phyloP scores from a whole-genome alignment of 495 filamentous ascomycete species.

The Trichodelitschia bisporula region DNA sequence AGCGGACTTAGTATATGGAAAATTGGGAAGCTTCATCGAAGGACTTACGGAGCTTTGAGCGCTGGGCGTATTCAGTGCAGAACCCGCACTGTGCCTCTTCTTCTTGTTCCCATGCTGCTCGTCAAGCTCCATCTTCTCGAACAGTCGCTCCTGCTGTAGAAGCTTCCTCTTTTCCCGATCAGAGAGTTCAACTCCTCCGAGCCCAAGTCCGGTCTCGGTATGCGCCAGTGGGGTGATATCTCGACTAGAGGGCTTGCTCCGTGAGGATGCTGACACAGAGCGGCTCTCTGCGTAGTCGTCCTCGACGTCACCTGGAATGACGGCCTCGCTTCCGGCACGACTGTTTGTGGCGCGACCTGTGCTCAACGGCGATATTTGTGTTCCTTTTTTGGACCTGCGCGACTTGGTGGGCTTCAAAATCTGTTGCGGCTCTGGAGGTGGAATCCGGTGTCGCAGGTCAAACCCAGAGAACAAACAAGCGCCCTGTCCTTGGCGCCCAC shows the following conservation, averaged over 20 bases:
- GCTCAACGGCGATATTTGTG: constrained; percentile 39
- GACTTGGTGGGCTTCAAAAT: constrained; percentile 14
- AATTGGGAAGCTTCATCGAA: too few species aligned
- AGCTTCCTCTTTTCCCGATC: constrained; percentile 76
- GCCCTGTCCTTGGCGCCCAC: constrained; percentile 25
- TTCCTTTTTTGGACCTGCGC: constrained; percentile 35
- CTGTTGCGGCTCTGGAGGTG: too few species aligned
- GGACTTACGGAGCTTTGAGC: constrained; percentile 11
- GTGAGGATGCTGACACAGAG: constrained; percentile 49
- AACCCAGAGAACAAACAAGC: constrained; percentile 50
- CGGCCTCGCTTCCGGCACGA: constrained; percentile 50
- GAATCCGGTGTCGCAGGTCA: constrained; percentile 35
- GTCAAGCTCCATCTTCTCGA: constrained; percentile 38
- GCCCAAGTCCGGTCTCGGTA: constrained; percentile 20
- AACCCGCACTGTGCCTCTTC: constrained; percentile 35
- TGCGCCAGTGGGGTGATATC: constrained; percentile 48
- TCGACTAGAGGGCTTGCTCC: constrained; percentile 53
- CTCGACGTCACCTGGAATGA: constrained; percentile 17
- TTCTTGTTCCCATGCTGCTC: constrained; percentile 26
- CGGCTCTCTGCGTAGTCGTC: constrained; percentile 31
- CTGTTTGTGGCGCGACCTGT: constrained; percentile 49
- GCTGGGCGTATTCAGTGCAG: constrained; percentile 17
- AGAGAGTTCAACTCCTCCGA: constrained; percentile 50
- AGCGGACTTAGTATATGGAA: too few species aligned
- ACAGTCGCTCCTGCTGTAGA: constrained; percentile 54